A percentile compares a stretch with the other conserved stretches of the same genome.
phyloP scores from a whole-genome alignment of 768 basidiomycete genomes.

The Amanita inopinata region DNA sequence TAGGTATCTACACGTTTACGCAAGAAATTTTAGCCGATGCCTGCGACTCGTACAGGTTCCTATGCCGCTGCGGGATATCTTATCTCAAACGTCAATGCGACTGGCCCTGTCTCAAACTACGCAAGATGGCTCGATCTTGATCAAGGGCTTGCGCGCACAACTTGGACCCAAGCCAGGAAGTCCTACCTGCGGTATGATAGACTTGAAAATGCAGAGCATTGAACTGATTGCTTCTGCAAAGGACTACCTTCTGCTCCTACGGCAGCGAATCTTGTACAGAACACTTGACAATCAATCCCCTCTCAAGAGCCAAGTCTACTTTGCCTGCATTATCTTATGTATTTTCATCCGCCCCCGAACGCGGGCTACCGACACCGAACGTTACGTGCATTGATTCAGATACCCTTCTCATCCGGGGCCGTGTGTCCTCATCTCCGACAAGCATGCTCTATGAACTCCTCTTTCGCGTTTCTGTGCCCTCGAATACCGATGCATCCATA shows the following conservation, averaged over 20 bases:
- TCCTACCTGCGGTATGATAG: slow-evolving; percentile 38
- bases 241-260: slow-evolving; percentile 55
- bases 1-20: slow-evolving; percentile 14
- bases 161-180: slow-evolving; percentile 45
- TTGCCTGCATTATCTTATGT: slow-evolving; percentile 37
- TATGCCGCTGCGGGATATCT: slow-evolving; percentile 59
- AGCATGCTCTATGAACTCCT: slow-evolving; percentile 72
- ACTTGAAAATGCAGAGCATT: not conserved
- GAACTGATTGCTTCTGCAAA: slow-evolving; percentile 15
- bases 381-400: slow-evolving; percentile 48
- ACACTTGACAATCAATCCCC: slow-evolving; percentile 30
- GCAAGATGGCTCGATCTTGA: slow-evolving; percentile 66
- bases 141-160: slow-evolving; percentile 42
- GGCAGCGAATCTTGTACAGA: slow-evolving; percentile 53
- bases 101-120: slow-evolving; percentile 35
- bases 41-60: slow-evolving; percentile 48
- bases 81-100: slow-evolving; percentile 35
- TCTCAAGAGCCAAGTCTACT: slow-evolving; percentile 8
- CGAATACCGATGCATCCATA: slow-evolving; percentile 11
- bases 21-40: not conserved
- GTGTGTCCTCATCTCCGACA: slow-evolving; percentile 27
- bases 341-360: slow-evolving; percentile 36
- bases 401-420: slow-evolving; percentile 47
- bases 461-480: slow-evolving; percentile 29
- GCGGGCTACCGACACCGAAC: slow-evolving; percentile 43